Conservation (phyloP, 768 basidiomycete genomes). For the Xerocomellus dryophilus region DNA sequence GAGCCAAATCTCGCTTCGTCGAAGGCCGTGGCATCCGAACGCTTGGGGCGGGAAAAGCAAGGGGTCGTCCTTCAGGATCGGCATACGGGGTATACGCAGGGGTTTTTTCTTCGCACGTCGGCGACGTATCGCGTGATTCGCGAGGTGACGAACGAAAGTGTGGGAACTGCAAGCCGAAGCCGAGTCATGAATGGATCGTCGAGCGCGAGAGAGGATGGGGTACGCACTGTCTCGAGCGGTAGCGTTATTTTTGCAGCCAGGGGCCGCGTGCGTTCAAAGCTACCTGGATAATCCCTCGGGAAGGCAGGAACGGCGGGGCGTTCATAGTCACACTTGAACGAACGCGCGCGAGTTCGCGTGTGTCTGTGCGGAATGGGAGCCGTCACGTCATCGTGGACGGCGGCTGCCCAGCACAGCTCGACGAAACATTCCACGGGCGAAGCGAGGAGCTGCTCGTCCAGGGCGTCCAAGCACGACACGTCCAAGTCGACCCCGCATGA, state of each 20-base stretch:
- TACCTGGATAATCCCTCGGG: constrained; percentile 4
- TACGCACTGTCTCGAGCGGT: constrained; percentile 17
- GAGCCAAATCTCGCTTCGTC: constrained; percentile 15
- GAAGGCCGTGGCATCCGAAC: not conserved
- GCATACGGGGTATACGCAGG: constrained; percentile 16
- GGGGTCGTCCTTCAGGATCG: constrained; percentile 16
- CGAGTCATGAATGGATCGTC: not conserved
- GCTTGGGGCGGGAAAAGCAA: constrained; percentile 14
- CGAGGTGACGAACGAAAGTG: not conserved
- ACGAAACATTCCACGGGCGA: constrained; percentile 39
- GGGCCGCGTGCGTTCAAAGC: constrained; percentile 11
- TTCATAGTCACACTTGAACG: constrained; percentile 14
- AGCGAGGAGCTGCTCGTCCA: constrained; percentile 41
- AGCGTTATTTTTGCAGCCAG: constrained; percentile 19
- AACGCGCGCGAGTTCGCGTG: constrained; percentile 9
- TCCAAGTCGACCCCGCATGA: constrained; percentile 36
- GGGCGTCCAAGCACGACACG: constrained; percentile 32
- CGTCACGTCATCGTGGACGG: constrained; percentile 28
- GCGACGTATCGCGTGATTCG: constrained; percentile 8
- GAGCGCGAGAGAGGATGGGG: not conserved
- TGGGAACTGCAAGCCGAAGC: constrained; percentile 2
- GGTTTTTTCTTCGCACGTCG: constrained; percentile 7
- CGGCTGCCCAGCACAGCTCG: constrained; percentile 40
- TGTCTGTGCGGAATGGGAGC: not conserved
- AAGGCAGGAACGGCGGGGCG: not conserved